phyloP scores from a whole-genome alignment of 495 filamentous ascomycete genomes.

The Talaromyces borbonicus region DNA sequence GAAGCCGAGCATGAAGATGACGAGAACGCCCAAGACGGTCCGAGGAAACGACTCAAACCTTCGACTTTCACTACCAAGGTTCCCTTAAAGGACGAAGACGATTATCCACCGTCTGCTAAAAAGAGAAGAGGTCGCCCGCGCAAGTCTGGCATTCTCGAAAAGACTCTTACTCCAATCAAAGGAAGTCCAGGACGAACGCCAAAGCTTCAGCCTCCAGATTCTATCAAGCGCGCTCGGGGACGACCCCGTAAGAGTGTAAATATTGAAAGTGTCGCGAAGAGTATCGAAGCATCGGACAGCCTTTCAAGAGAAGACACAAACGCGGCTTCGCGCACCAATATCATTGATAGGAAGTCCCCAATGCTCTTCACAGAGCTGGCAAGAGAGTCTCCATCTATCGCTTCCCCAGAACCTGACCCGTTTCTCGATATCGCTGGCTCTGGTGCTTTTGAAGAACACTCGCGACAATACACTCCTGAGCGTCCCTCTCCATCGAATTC shows the following conservation, averaged over 20 bases:
- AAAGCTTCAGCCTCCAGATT: constrained; percentile 4
- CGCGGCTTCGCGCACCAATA: not conserved
- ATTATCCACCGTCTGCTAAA: constrained; percentile 20
- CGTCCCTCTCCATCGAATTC: not conserved
- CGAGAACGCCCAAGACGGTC: constrained; percentile 18
- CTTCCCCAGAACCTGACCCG: constrained; percentile 1
- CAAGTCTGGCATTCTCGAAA: constrained; percentile 26
- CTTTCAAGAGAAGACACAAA: constrained; percentile 7
- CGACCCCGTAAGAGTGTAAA: constrained; percentile 30
- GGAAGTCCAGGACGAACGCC: constrained; percentile 30
- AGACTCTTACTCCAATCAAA: constrained; percentile 22
- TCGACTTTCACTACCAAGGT: constrained; percentile 39
- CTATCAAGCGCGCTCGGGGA: constrained; percentile 15
- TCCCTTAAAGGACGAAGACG: constrained; percentile 41
- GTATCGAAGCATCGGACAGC: constrained; percentile 11
- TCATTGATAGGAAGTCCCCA: not conserved
- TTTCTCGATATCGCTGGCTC: constrained; percentile 6
- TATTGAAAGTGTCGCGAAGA: constrained; percentile 8
- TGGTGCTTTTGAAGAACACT: constrained; percentile 3
- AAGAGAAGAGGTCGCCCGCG: constrained; percentile 35
- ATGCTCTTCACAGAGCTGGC: not conserved
- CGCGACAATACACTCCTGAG: constrained; percentile 14
- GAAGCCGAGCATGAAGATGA: constrained; percentile 46
- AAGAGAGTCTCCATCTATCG: not conserved
- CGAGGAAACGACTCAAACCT: constrained; percentile 27